These are phyloP conservation scores for Cryoendolithus antarcticus DNA, from an alignment of 2,329 filamentous ascomycete species.

Conservation along the genomic window DNA sequence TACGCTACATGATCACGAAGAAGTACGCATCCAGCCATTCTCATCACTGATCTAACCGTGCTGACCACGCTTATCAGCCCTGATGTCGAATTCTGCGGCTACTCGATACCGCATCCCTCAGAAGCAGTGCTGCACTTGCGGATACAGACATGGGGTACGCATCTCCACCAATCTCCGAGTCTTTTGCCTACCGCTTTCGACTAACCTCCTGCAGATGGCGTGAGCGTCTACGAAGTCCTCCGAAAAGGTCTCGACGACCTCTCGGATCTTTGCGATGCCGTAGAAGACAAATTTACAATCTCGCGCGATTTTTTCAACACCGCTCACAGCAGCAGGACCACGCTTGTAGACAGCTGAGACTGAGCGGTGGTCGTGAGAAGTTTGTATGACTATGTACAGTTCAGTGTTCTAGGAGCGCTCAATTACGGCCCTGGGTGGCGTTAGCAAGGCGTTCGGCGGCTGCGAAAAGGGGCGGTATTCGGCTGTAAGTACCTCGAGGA, in stretches of 20 bases:
- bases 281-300: slow-evolving; percentile 74
- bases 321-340: slow-evolving; percentile 9
- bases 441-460: slow-evolving; percentile 4
- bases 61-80: slow-evolving; percentile 46
- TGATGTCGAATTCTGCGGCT: slow-evolving; percentile 94
- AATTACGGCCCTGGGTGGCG: slow-evolving; percentile 14
- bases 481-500: slow-evolving; percentile 66
- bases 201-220: slow-evolving; percentile 46
- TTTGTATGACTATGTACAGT: slow-evolving; percentile 4
- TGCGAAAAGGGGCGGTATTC: slow-evolving; percentile 8
- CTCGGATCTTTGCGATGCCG: slow-evolving; percentile 83
- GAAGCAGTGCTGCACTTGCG: slow-evolving; percentile 94
- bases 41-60: too few species aligned
- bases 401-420: slow-evolving; percentile 3
- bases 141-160: slow-evolving; percentile 89
- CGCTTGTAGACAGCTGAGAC: too few species aligned
- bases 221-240: slow-evolving; percentile 69
- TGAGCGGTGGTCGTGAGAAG: too few species aligned
- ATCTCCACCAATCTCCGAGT: slow-evolving; percentile 20
- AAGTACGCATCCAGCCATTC: slow-evolving; percentile 50
- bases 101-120: slow-evolving; percentile 92
- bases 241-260: slow-evolving; percentile 83
- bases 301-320: slow-evolving; percentile 51
- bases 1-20: slow-evolving; percentile 96
- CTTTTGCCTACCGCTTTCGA: neutral